Evolutionary conservation across 257 asterid species (phyloP).

Genomic region (Nicotiana sylvestris): DNA sequence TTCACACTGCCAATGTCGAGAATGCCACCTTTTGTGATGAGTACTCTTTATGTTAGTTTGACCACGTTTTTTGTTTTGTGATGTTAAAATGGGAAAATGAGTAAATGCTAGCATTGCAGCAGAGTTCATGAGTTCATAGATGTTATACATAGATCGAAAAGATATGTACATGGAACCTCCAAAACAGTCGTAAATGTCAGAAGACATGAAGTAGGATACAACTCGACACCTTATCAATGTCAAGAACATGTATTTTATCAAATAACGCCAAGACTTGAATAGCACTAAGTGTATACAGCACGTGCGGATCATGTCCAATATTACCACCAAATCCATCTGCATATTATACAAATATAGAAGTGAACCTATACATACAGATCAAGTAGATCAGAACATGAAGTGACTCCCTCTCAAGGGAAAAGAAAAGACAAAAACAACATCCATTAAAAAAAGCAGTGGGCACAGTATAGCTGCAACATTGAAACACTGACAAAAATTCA

Average conservation of each 20-base stretch:
- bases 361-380: neutral
- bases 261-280: constrained; percentile 84
- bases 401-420: neutral
- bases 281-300: constrained; percentile 77
- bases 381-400: neutral
- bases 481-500: neutral
- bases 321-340: constrained; percentile 97
- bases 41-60: neutral
- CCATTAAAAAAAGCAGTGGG: neutral
- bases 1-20: neutral
- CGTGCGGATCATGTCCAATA: constrained; percentile 89
- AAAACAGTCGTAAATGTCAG: neutral
- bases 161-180: neutral
- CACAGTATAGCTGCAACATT: neutral
- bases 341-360: neutral
- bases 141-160: neutral
- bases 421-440: neutral
- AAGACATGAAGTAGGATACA: constrained; percentile 58
- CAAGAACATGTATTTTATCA: constrained; percentile 71
- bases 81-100: neutral
- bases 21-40: neutral
- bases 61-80: neutral
- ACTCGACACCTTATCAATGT: constrained; percentile 61
- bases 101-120: neutral
- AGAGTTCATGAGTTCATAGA: neutral